Evolutionary conservation across 768 basidiomycete genomes (phyloP).

Genomic region (Pleurotus eryngii): DNA sequence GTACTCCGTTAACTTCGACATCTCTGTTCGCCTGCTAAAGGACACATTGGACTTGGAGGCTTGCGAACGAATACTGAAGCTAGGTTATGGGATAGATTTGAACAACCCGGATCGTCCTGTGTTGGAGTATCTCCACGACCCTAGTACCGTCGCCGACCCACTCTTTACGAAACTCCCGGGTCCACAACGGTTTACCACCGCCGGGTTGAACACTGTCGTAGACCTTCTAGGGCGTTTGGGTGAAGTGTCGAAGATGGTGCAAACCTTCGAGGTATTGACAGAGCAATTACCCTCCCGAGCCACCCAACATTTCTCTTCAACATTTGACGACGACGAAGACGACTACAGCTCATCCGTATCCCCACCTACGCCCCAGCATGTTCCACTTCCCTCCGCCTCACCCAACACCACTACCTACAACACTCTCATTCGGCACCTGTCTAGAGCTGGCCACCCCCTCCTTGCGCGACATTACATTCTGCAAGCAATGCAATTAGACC

Average conservation of each 20-base stretch:
- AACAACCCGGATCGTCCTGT: constrained; percentile 68
- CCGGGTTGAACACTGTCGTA: constrained; percentile 70
- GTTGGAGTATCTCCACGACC: constrained; percentile 36
- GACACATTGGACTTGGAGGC: constrained; percentile 53
- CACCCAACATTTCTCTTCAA: constrained; percentile 42
- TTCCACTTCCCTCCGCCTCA: constrained; percentile 39
- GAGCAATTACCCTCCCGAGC: constrained; percentile 55
- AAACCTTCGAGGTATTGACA: constrained; percentile 77
- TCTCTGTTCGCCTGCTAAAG: constrained; percentile 66
- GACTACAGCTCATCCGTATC: constrained; percentile 48
- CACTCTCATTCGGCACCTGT: constrained; percentile 57
- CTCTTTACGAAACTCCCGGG: constrained; percentile 11
- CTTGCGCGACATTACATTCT: constrained; percentile 67
- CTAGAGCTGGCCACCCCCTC: constrained; percentile 40
- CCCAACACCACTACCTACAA: constrained; percentile 71
- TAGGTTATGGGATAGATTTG: constrained; percentile 76
- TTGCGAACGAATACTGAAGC: constrained; percentile 59
- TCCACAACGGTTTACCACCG: constrained; percentile 53
- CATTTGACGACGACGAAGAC: constrained; percentile 67
- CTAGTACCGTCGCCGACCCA: constrained; percentile 5
- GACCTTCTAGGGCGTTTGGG: constrained; percentile 64
- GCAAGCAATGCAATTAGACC: constrained; percentile 48
- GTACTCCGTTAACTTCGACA: constrained; percentile 61
- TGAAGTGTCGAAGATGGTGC: constrained; percentile 63
- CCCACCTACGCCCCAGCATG: constrained; percentile 24